Base-by-base conservation (phyloP, 1,284 basidiomycete genomes). In the Puccinia hordei region DNA sequence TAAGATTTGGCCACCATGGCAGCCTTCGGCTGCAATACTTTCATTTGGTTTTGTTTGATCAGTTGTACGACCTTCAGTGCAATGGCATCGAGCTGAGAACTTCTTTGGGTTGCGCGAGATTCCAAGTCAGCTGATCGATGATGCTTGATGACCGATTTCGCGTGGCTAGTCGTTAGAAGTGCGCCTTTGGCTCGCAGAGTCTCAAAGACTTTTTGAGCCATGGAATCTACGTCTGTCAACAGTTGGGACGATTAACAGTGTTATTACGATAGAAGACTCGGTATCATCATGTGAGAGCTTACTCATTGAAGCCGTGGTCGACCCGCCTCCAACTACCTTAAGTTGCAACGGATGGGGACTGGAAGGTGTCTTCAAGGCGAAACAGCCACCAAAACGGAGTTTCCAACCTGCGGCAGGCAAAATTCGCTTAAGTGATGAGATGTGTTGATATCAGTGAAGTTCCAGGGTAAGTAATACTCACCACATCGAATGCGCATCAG, bases 401-500 rank as follows among this genome's bases (percentile, higher is more conserved):
- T 71, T 69, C 51, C 55, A 79, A 38, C 76, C 76, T 79, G 19
- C 24, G 57, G 22, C 3, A 59, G 12, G 8, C 22, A n/a, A 49
- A 15, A 15, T 35, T 41, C 2, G 6, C 2, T 27, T 38, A 6
- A 63, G 22, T 2, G 9, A 73, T 38, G 1, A 59, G 30, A 2
- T 35, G 3, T 9, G 22, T 35, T 46, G 5, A 68, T 0, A 6
- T 68, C n/a, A 46, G 22, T 17, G 41, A n/a, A 49, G 19, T 44
- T 3, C 1, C 27, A 49, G 2, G 17, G 27, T 51, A 3, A 1
- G 10, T 38, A 35, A 24, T 27, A 33, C 66, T 59, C n/a, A 79
- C 76, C 76, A 13, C 76, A 69, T 57, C 76, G 63, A 68, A 79
- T 72, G 6, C 76, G 49, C 51, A 79, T 59, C n/a, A 79, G 15